A percentile compares a stretch with the other conserved stretches of the same genome.
Evolutionary conservation across 1,284 basidiomycete species (phyloP).

Genomic region (Anthracocystis walkeri): DNA sequence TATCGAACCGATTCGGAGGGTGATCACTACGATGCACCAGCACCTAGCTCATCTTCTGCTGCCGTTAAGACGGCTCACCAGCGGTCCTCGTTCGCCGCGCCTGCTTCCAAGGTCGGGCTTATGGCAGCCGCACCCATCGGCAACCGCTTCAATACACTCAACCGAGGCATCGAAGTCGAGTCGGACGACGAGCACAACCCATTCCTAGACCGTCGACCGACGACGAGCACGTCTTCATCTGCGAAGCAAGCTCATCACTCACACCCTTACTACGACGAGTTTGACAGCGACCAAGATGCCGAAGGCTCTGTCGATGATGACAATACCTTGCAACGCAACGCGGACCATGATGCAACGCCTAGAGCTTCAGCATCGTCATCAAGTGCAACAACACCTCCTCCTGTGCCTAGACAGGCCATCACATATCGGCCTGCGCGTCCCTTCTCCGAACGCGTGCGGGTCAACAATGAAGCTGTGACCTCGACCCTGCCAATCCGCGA

Average conservation of each 20-base stretch:
- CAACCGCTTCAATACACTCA: constrained; percentile 25
- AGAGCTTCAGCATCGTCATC: constrained; percentile 22
- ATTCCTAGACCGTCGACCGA: constrained; percentile 25
- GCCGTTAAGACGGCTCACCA: not conserved
- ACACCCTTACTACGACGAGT: constrained; percentile 30
- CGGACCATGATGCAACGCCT: constrained; percentile 12
- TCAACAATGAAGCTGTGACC: constrained; percentile 26
- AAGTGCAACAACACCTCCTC: constrained; percentile 17
- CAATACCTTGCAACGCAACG: not conserved
- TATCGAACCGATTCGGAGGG: constrained; percentile 28
- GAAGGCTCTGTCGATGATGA: constrained; percentile 28
- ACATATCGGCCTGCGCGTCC: constrained; percentile 28
- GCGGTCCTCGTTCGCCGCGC: not conserved
- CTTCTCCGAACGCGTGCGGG: constrained; percentile 25
- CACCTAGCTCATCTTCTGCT: constrained; percentile 8
- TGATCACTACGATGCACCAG: constrained; percentile 7
- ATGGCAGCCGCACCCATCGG: constrained; percentile 6
- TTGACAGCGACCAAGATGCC: constrained; percentile 44
- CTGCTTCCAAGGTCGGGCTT: not conserved
- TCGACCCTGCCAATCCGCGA: constrained; percentile 50
- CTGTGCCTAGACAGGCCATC: not conserved
- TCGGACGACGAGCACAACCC: constrained; percentile 46
- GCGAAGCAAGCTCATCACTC: constrained; percentile 8
- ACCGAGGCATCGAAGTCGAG: constrained; percentile 22
- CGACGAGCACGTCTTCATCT: constrained; percentile 4